phyloP scores from a whole-genome alignment of 192 early-diverging fungal genomes.

The Entrophospora sp. region DNA sequence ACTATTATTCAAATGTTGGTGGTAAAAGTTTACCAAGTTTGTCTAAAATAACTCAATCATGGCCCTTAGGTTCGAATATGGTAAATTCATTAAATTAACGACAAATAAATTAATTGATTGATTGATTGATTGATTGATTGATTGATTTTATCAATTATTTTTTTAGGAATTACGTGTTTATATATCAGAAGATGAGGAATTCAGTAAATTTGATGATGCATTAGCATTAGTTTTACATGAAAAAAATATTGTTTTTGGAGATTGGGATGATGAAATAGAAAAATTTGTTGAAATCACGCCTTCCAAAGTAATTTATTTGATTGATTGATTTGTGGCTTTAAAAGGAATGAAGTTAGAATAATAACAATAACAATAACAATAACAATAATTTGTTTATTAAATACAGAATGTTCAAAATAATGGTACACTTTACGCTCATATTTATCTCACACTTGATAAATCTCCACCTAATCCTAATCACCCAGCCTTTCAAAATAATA shows the following conservation, averaged over 20 bases:
- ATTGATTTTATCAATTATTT: not conserved
- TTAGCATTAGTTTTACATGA: conserved; percentile 33
- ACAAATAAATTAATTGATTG: not conserved
- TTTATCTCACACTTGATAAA: conserved; percentile 41
- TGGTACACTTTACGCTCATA: conserved; percentile 50
- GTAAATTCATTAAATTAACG: not conserved
- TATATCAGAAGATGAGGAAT: conserved; percentile 35
- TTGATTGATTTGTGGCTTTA: not conserved
- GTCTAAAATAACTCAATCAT: not conserved
- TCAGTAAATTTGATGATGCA: conserved; percentile 32
- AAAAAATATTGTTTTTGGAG: conserved; percentile 31
- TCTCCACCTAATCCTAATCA: conserved; percentile 33
- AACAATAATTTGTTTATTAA: not conserved
- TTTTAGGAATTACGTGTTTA: conserved; percentile 40
- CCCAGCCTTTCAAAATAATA: conserved; percentile 29
- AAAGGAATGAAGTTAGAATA: not conserved
- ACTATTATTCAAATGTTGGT: not conserved
- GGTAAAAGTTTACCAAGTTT: not conserved
- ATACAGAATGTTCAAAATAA: conserved; percentile 43
- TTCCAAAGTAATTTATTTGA: conserved; percentile 26
- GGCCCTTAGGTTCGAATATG: not conserved
- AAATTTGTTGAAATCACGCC: conserved; percentile 33
- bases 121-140: too few relatives aligned
- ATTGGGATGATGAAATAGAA: conserved; percentile 34
- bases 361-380: not conserved